Percentiles rank a stretch among this genome's conserved stretches.
Conservation (phyloP, 2,329 filamentous ascomycete genomes). For the Septoria linicola region DNA sequence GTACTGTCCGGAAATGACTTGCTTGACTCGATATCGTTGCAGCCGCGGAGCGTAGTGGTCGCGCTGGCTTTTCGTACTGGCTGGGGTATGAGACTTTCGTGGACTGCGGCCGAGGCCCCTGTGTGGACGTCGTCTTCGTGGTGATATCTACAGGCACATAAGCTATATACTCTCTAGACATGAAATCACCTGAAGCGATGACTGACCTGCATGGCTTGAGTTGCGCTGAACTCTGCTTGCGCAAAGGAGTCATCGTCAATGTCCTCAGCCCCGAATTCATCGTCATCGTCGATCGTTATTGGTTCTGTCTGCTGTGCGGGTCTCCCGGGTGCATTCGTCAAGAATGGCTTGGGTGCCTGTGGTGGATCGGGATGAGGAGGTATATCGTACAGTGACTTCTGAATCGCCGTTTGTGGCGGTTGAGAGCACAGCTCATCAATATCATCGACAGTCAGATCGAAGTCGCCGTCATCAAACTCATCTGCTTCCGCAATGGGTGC, state of each 20-base stretch:
- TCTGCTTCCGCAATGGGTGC: slow-evolving; percentile 33
- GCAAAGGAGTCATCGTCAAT: slow-evolving; percentile 69
- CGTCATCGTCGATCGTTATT: slow-evolving; percentile 47
- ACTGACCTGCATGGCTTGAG: slow-evolving; percentile 59
- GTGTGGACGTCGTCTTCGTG: slow-evolving; percentile 27
- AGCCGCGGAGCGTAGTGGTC: slow-evolving; percentile 11
- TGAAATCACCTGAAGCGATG: slow-evolving; percentile 26
- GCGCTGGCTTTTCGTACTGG: slow-evolving; percentile 2
- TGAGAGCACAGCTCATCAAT: slow-evolving; percentile 57
- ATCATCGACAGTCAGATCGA: slow-evolving; percentile 56
- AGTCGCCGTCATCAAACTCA: slow-evolving; percentile 48
- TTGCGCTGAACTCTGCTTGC: slow-evolving; percentile 69
- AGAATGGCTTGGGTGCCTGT: slow-evolving; percentile 16
- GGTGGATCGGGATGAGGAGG: slow-evolving; percentile 35
- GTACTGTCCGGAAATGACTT: slow-evolving; percentile 69
- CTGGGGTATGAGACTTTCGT: slow-evolving; percentile 16
- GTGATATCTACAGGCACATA: slow-evolving; percentile 34
- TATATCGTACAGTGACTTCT: slow-evolving; percentile 49
- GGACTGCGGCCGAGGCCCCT: slow-evolving; percentile 18
- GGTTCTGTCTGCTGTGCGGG: slow-evolving; percentile 1
- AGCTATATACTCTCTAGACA: slow-evolving; percentile 36
- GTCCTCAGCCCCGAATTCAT: slow-evolving; percentile 70
- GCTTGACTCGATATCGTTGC: slow-evolving; percentile 72
- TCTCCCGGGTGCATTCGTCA: slow-evolving; percentile 1
- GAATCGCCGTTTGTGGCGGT: slow-evolving; percentile 18